Evolutionary conservation across 1,139 yeast species (phyloP), one percentile per base, ranked within the genome.

Genomic region (Yamadazyma taylorii): DNA sequence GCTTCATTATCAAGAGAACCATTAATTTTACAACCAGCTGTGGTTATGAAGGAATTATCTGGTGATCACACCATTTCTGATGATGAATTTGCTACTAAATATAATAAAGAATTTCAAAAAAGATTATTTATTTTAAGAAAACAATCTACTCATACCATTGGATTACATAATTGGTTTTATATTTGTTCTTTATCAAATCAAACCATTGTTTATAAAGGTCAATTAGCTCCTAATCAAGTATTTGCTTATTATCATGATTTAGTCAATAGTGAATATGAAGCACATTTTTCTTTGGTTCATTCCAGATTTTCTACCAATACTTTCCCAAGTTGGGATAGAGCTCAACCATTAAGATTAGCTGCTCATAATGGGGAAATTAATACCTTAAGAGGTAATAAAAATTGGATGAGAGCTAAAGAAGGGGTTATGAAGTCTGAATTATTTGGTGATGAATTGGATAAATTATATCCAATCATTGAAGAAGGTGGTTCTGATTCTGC

Each of bases 401-500:
- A 92, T 65, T 92, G 97, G 97, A 90, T 92, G 97, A 81, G 96
- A 54, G 94, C 98, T 31, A 86, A 95, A 66, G 98, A 92, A 71
- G 97, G 97, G 68, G 88, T 90, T 35, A 88, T 92, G 96, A 75
- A 79, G 32, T 85, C 96, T 3, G 74, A 79, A 42, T 74, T 87
- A 45, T 90, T 92, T 60, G 96, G 95, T 48, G 96, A 88, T 38
- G 95, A 88, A 52, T 75, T 90, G 61, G 97, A 89, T 56, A 81
- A 84, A 60, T 73, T 92, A 47, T 90, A 84, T 64, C 98, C 98
- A 17, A 85, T 92, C 56, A 90, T 92, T 50, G 97, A 92, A 66
- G 97, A 92, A 66, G 97, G 97, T 52, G 98, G 97, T 38, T 89
- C 97, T 22, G 98, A 92, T 63, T 92, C 97, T n/a, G 98, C 97